Conservation (phyloP, 1,284 basidiomycete genomes). For the Tylopilus sp. region DNA sequence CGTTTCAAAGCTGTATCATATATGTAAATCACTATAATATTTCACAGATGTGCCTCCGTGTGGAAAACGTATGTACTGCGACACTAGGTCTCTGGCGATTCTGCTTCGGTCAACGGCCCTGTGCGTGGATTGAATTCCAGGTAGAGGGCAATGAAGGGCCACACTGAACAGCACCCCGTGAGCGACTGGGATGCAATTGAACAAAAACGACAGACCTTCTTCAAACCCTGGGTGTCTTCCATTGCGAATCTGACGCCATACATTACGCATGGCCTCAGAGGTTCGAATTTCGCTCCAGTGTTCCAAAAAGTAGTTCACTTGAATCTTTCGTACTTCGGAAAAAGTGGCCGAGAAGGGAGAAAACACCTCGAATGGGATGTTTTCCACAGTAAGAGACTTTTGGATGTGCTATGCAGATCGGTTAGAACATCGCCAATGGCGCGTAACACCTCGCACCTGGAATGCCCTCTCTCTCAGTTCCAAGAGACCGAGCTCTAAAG, state of each 20-base stretch:
- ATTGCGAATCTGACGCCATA: slow-evolving; percentile 78
- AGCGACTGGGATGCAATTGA: slow-evolving; percentile 1
- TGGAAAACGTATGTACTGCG: background rate
- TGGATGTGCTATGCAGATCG: slow-evolving; percentile 59
- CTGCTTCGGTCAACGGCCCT: slow-evolving; percentile 18
- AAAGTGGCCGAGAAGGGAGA: slow-evolving; percentile 81
- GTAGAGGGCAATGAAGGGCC: slow-evolving; percentile 62
- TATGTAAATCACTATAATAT: slow-evolving; percentile 11
- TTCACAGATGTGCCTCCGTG: background rate
- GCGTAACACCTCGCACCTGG: slow-evolving; percentile 38
- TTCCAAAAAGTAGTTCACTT: slow-evolving; percentile 73
- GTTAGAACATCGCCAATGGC: background rate
- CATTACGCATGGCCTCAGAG: slow-evolving; percentile 75
- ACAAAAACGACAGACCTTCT: slow-evolving; percentile 48
- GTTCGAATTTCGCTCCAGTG: slow-evolving; percentile 81
- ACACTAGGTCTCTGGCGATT: slow-evolving; percentile 19
- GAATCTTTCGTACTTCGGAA: slow-evolving; percentile 79
- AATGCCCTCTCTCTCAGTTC: slow-evolving; percentile 71
- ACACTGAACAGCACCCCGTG: slow-evolving; percentile 42
- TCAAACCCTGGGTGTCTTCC: slow-evolving; percentile 83
- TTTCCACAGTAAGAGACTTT: slow-evolving; percentile 70
- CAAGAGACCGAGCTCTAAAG: slow-evolving; percentile 60
- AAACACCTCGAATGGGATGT: slow-evolving; percentile 85
- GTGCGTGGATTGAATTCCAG: slow-evolving; percentile 54
- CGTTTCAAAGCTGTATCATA: background rate